A percentile compares a stretch with the other conserved stretches of the same genome.
Conservation (phyloP, 208 protist species). For the Herpetomonas tarakana region DNA sequence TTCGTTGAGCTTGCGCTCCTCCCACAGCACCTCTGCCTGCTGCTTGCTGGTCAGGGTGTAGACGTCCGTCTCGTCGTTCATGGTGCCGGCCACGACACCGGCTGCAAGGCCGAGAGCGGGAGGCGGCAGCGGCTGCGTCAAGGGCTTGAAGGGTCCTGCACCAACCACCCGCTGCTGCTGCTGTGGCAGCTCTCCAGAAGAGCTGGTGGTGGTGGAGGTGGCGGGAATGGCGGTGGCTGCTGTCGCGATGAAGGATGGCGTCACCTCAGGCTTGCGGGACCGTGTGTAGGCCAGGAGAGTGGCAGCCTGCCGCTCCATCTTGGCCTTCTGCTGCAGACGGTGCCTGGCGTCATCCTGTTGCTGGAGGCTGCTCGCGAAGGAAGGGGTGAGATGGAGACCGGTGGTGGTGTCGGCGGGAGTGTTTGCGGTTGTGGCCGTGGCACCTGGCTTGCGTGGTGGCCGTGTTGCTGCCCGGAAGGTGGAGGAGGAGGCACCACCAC, state of each 20-base stretch:
- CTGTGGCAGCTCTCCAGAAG: background rate
- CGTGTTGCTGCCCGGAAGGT: no score
- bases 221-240: background rate
- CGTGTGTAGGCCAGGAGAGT: background rate
- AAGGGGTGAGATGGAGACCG: background rate
- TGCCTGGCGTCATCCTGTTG: background rate
- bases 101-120: conserved; percentile 12
- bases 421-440: no score
- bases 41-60: conserved; percentile 8
- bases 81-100: conserved; percentile 4
- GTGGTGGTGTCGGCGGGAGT: background rate
- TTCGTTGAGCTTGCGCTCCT: conserved; percentile 5
- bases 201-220: no score
- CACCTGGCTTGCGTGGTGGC: background rate
- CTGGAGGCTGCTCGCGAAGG: background rate
- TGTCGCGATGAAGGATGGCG: background rate
- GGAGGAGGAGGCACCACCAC: background rate
- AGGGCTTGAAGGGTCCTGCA: background rate
- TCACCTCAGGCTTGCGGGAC: background rate
- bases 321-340: background rate
- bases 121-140: conserved; percentile 7
- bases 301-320: background rate
- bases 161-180: background rate
- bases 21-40: background rate
- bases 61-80: conserved; percentile 1